These are phyloP conservation scores for Pseudopyrenochaeta lycopersici DNA, from an alignment of 2,329 filamentous ascomycete genomes.

Conservation along the genomic window DNA sequence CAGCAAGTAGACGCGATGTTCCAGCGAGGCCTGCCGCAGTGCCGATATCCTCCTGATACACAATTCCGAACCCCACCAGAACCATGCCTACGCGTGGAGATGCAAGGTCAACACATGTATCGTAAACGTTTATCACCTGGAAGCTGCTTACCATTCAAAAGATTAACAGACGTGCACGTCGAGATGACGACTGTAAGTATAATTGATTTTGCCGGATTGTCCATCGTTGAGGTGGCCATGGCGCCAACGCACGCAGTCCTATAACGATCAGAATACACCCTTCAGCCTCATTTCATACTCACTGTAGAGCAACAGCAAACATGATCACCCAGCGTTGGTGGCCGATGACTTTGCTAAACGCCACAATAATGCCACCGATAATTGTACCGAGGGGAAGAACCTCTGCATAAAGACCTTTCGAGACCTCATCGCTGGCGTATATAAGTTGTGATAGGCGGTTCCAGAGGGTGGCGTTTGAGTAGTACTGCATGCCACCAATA, in stretches of 20 bases:
- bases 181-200: conserved; percentile 40
- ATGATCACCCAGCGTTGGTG: conserved; percentile 41
- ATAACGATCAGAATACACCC: neutral
- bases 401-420: conserved; percentile 37
- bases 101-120: too few species aligned
- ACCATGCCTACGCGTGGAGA: conserved; percentile 23
- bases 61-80: conserved; percentile 39
- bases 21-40: conserved; percentile 40
- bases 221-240: conserved; percentile 34
- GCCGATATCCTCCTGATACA: conserved; percentile 42
- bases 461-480: conserved; percentile 41
- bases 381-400: conserved; percentile 37
- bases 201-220: conserved; percentile 35
- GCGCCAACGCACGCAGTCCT: conserved; percentile 37
- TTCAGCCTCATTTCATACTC: neutral
- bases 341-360: conserved; percentile 38
- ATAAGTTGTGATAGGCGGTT: conserved; percentile 36
- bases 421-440: conserved; percentile 38
- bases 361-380: conserved; percentile 38
- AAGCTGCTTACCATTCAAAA: conserved; percentile 27
- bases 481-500: conserved; percentile 43
- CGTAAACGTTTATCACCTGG: too few species aligned
- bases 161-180: conserved; percentile 36
- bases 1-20: conserved; percentile 38
- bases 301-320: conserved; percentile 34